Evolutionary conservation across 257 asterid species (phyloP), one percentile per base, ranked within the genome.

Genomic region (Phtheirospermum japonicum): DNA sequence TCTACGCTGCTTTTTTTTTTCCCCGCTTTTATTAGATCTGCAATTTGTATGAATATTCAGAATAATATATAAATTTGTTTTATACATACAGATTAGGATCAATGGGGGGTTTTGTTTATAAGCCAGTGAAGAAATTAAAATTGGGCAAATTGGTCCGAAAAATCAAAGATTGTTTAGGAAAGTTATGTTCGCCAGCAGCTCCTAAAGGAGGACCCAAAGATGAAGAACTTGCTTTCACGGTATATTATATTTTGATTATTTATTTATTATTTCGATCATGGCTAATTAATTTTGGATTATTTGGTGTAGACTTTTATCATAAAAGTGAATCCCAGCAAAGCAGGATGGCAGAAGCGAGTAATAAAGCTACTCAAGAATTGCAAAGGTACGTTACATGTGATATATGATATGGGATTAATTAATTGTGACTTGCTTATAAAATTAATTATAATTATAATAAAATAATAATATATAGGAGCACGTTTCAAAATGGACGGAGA

Each of bases 291-390:
- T 16, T 6, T 16, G 11, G 4, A 20, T 23, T 11, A 5, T 9
- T 9, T 4, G 19, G 49, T 52, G 57, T 70, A 80, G 80, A 32
- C 67, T 7, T 65, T 75, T 71, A 39, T 66, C 57, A 20, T 79
- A 34, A 66, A 68, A 64, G 82, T 76, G 63, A 51, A 79, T 69
- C 2, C 20, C 2, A 37, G n/a, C 30, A 58, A 19, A 40, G 6
- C 4, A 13, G 78, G 80, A 46, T 76, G 82, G 85, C 61, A 67
- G 7, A 68, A 18, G 49, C 32, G 72, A 5, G 58, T 76, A 18
- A 6, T 9, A n/a, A 4, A 7, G 52, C 3, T 71, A 53, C 19
- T 68, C 6, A 17, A 5, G 34, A 58, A 48, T 28, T 61, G 69
- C 61, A 8, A 65, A 61, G 72, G 72, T 39, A n/a, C n/a, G n/a